These are phyloP conservation scores for Podaxis sp. DNA, from an alignment of 768 basidiomycete genomes.

Conservation along the genomic window DNA sequence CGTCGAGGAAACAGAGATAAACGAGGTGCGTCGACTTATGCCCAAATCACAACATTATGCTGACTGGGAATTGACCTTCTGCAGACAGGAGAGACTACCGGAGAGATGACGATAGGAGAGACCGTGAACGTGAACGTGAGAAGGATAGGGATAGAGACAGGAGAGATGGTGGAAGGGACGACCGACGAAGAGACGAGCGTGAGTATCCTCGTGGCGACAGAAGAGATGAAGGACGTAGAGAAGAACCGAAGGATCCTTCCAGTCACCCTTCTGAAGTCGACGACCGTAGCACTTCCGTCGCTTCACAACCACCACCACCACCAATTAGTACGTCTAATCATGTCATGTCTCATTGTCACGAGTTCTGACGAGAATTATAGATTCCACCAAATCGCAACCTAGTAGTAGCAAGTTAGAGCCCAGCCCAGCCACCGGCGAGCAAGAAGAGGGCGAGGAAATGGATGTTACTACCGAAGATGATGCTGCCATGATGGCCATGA, in stretches of 20 bases:
- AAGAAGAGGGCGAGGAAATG: slow-evolving; percentile 48
- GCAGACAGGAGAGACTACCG: slow-evolving; percentile 12
- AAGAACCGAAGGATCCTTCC: slow-evolving; percentile 35
- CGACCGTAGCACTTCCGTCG: slow-evolving; percentile 26
- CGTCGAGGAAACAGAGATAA: slow-evolving; percentile 27
- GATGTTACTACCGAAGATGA: slow-evolving; percentile 67
- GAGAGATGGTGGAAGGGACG: slow-evolving; percentile 39
- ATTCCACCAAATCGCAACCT: background rate
- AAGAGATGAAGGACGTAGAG: slow-evolving; percentile 32
- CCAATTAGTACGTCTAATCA: background rate
- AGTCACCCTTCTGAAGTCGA: slow-evolving; percentile 36
- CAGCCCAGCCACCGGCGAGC: slow-evolving; percentile 36
- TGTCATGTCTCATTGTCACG: background rate
- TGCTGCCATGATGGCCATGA: slow-evolving; percentile 82
- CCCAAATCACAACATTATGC: background rate
- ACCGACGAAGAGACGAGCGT: slow-evolving; percentile 34
- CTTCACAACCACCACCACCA: slow-evolving; percentile 14
- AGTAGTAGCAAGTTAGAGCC: slow-evolving; percentile 36
- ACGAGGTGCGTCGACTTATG: background rate
- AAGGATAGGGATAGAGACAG: slow-evolving; percentile 35
- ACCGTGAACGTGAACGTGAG: slow-evolving; percentile 29
- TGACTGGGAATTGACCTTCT: background rate
- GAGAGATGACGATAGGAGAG: slow-evolving; percentile 16
- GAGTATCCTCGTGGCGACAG: slow-evolving; percentile 28
- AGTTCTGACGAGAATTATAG: background rate